These are phyloP conservation scores for Cladosporium colombiae DNA, from an alignment of 2,329 filamentous ascomycete species.

Conservation along the genomic window DNA sequence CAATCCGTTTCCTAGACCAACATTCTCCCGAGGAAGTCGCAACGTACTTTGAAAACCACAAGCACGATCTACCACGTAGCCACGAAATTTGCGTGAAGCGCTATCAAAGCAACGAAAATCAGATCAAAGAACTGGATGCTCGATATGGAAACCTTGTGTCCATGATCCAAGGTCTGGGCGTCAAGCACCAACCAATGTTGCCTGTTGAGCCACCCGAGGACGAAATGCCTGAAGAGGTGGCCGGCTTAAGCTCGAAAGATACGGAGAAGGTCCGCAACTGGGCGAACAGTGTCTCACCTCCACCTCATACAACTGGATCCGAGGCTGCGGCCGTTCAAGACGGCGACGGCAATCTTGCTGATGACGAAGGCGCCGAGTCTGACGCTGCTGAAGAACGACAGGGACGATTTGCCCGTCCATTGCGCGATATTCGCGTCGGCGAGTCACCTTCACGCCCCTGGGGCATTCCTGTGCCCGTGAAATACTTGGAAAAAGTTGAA, in stretches of 20 bases:
- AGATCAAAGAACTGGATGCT: conserved; percentile 84
- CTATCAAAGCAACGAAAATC: conserved; percentile 83
- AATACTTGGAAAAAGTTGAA: conserved; percentile 44
- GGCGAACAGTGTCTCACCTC: conserved; percentile 73
- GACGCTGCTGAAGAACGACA: conserved; percentile 52
- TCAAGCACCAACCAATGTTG: conserved; percentile 85
- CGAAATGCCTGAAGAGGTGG: conserved; percentile 38
- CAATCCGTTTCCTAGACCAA: conserved; percentile 88
- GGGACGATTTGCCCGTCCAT: conserved; percentile 76
- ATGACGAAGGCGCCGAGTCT: conserved; percentile 42
- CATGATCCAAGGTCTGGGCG: conserved; percentile 89
- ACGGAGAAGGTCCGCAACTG: conserved; percentile 79
- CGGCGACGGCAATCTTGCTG: conserved; percentile 15
- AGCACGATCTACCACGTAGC: conserved; percentile 89
- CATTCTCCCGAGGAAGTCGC: conserved; percentile 93
- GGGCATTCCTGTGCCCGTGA: conserved; percentile 80
- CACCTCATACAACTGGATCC: conserved; percentile 38
- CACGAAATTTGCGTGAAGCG: conserved; percentile 89
- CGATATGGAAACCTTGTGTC: conserved; percentile 91
- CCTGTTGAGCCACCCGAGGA: conserved; percentile 43
- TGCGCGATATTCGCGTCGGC: conserved; percentile 89
- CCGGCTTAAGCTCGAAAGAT: conserved; percentile 50
- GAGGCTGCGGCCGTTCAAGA: conserved; percentile 36
- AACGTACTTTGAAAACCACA: conserved; percentile 90
- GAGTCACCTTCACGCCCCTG: conserved; percentile 92